Base-by-base conservation (phyloP, 2,329 filamentous ascomycete species). In the Diaporthe eres region DNA sequence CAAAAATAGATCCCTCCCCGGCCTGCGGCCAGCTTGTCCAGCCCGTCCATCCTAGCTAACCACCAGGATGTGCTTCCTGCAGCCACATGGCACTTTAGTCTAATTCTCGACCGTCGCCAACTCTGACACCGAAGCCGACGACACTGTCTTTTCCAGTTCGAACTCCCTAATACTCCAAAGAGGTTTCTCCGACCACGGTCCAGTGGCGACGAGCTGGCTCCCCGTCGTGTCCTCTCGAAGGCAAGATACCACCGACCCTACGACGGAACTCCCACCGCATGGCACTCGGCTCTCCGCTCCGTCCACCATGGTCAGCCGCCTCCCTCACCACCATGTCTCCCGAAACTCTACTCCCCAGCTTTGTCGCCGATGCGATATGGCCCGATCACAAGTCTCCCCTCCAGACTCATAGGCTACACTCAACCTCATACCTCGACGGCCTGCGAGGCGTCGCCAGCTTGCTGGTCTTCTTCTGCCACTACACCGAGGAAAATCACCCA, bases 341-440 rank as follows among this genome's bases (percentile, higher is more conserved):
- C 28, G 76, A 79, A 65, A 70, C 77, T 19, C 74, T 84, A 8
- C 75, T 84, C 3, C 83, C 83, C 15, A 84, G 82, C 76, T 84
- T 84, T 76, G 72, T 84, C 74, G 79, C 82, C 74, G 81, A 83
- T 61, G 42, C 74, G 55, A 31, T 83, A 72, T 82, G 81, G 79
- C 81, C 81, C 39, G 81, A 84, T 8, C 79, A 81, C 57, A 80
- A 77, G 74, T 77, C 78, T 51, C 72, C 77, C 25, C 57, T 77
- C 61, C 70, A 67, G 39, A 67, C 74, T 51, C 81, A 78, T 76
- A 79, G 76, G 53, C 51, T 83, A 12, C 85, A 86, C 77, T 82
- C 84, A 57, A 88, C 86, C 1, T 86, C 86, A 17, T 88, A 88
- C 78, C 84, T 89, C 63, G 87, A 89, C 80, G 87, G 87, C 44